Base-by-base conservation (phyloP, 345 rosid species). In the Noccaea bulbosa region DNA sequence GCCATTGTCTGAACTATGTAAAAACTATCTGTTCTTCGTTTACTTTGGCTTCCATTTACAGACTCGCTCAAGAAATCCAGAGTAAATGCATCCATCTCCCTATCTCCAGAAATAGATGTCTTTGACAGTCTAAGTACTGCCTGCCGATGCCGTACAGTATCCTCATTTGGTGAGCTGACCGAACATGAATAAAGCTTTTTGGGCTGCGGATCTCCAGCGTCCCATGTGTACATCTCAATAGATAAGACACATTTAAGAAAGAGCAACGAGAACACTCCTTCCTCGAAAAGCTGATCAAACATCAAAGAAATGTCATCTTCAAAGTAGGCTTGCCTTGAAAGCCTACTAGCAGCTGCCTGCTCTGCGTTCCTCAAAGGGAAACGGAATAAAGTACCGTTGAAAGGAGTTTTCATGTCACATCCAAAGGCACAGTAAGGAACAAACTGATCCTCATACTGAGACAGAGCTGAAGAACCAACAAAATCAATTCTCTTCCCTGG, bases 401-500 rank as follows among this genome's bases (percentile, higher is more conserved):
- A 93, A 11, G 86, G 79, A 67, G 17, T 76, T 77, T 60, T 70
- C 98, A 93, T 93, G 66, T 93, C 95, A 67, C 97, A 93, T 40
- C 97, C 98, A 71, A 93, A 93, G n/a, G 81, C 91, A 72, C 88
- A 71, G 67, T 90, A 93, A 2, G 98, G 98, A 75, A 67, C 66
- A 81, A 93, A 93, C 77, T 93, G 98, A 79, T 93, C 97, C 46
- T 67, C 66, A 61, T 90, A 93, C 27, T 77, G 57, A 8, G 87
- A 75, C 35, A 90, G 62, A 51, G 97, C 98, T 20, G 93, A 83
- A 63, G 96, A 81, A 44, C 80, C 73, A 72, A 93, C 96, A 67
- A 75, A 90, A 75, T 93, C 87, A 57, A 93, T 93, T 71, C 98
- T 80, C 79, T 93, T 93, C 47, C 98, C 98, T 46, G 98, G 98